Conservation (phyloP, 1,139 yeast species). For the Zygoascus meyerae region DNA sequence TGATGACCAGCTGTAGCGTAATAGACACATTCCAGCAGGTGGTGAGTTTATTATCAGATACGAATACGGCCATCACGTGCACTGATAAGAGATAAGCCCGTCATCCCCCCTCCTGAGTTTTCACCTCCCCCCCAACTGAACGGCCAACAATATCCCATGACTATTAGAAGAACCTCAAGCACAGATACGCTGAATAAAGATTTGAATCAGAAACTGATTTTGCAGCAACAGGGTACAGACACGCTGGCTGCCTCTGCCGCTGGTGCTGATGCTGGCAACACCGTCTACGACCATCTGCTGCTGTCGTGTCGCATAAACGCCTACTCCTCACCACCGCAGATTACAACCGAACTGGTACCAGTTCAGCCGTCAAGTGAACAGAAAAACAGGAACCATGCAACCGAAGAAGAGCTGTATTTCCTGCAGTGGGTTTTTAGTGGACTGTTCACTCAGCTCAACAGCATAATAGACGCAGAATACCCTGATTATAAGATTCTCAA, state of each 20-base stretch:
- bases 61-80: no score
- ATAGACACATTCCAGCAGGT: no score
- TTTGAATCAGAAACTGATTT: neutral
- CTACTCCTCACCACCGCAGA: slow-evolving; percentile 14
- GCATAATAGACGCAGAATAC: slow-evolving; percentile 11
- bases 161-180: slow-evolving; percentile 9
- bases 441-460: slow-evolving; percentile 18
- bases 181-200: slow-evolving; percentile 13
- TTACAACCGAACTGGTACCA: slow-evolving; percentile 21
- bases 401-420: slow-evolving; percentile 23
- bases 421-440: slow-evolving; percentile 25
- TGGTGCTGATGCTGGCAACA: neutral
- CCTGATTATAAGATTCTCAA: slow-evolving; percentile 21
- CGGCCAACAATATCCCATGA: neutral
- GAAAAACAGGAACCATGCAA: slow-evolving; percentile 14
- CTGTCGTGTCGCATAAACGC: slow-evolving; percentile 21
- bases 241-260: neutral
- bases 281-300: slow-evolving; percentile 14
- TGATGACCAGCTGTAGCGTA: no score
- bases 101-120: no score
- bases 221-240: neutral
- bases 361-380: slow-evolving; percentile 20
- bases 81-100: no score
- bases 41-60: no score
- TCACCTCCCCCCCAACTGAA: no score